These are phyloP conservation scores for Westerdykella ornata DNA, from an alignment of 2,329 filamentous ascomycete genomes.

Conservation along the genomic window DNA sequence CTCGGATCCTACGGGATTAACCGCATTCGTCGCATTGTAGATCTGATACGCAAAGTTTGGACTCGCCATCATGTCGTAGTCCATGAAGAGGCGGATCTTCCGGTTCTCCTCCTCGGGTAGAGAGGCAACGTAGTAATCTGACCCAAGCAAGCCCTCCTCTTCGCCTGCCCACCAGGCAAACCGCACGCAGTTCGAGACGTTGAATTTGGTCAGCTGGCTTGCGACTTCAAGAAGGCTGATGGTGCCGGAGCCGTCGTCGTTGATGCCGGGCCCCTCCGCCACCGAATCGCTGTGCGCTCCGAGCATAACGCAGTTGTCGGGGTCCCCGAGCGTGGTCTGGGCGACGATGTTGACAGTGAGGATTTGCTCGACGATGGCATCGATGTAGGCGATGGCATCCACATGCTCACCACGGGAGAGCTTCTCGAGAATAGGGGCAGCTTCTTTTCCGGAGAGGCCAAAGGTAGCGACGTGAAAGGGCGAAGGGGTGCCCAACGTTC, in stretches of 20 bases:
- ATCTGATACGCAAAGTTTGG: slow-evolving; percentile 38
- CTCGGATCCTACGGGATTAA: slow-evolving; percentile 34
- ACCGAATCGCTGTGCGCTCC: slow-evolving; percentile 40
- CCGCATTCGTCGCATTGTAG: slow-evolving; percentile 36
- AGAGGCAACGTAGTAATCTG: slow-evolving; percentile 35
- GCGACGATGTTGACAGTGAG: slow-evolving; percentile 43
- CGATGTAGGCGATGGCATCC: slow-evolving; percentile 41
- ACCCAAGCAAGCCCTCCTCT: slow-evolving; percentile 38
- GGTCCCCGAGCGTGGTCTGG: slow-evolving; percentile 35
- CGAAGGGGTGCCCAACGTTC: slow-evolving; percentile 62
- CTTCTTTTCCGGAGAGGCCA: slow-evolving; percentile 59
- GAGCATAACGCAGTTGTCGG: slow-evolving; percentile 38
- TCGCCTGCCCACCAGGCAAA: slow-evolving; percentile 39
- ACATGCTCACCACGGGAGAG: slow-evolving; percentile 45
- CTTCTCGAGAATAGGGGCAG: slow-evolving; percentile 46
- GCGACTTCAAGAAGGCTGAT: slow-evolving; percentile 38
- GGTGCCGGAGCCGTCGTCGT: slow-evolving; percentile 38
- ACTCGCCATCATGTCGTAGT: slow-evolving; percentile 41
- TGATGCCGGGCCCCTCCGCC: slow-evolving; percentile 38
- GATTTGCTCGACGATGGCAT: slow-evolving; percentile 45
- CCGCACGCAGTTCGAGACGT: slow-evolving; percentile 36
- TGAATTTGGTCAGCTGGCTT: slow-evolving; percentile 36
- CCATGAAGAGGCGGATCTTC: slow-evolving; percentile 40
- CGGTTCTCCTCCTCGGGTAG: slow-evolving; percentile 32
- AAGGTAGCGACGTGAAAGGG: slow-evolving; percentile 60